Evolutionary conservation across 495 filamentous ascomycete species (phyloP), one percentile per base, ranked within the genome.

Genomic region (Evansstolkia leycettana): DNA sequence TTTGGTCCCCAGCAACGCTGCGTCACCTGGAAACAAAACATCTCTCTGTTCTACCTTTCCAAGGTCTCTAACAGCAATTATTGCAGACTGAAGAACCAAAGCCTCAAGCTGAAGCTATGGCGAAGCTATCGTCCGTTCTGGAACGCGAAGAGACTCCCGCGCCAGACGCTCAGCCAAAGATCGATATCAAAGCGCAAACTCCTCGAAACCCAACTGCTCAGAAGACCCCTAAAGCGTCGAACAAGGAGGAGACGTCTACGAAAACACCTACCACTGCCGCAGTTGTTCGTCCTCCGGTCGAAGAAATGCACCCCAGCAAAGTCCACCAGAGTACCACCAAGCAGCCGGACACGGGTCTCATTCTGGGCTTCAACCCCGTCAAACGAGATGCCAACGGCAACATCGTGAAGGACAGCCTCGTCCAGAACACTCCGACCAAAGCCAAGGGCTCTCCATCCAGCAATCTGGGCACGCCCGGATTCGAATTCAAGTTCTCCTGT

Each of bases 251-350:
- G 19, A 17, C 29, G 9, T 62, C 61, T 8, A 56, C 69, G 7
- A 73, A 74, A 47, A 75, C 70, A 2, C 70, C 70, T 17, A 65
- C 58, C 11, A 64, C 54, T 9, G 42, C 32, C 9, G 41, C 47
- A 15, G 39, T 52, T 12, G 29, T 55, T 15, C 56, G 62, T 37
- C 74, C 78, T 3, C 57, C 76, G 29, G 64, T 62, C 35, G 69
- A 75, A 23, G 80, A 84, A 48, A 85, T 85, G 80, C 82, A 87
- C 48, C 82, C 82, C 26, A 81, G 74, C 68, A 79, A 79, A 50
- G 72, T 67, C 19, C 80, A 81, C 33, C 63, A 69, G 19, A 85
- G 76, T 45, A 85, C 78, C 40, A 72, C 70, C n/a, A 74, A 75
- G 39, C 62, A 78, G 23, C 69, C 70, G 3, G 80, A 81, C 30